Evolutionary conservation across 495 filamentous ascomycete species (phyloP).

Genomic region (Xylaria intraflava): DNA sequence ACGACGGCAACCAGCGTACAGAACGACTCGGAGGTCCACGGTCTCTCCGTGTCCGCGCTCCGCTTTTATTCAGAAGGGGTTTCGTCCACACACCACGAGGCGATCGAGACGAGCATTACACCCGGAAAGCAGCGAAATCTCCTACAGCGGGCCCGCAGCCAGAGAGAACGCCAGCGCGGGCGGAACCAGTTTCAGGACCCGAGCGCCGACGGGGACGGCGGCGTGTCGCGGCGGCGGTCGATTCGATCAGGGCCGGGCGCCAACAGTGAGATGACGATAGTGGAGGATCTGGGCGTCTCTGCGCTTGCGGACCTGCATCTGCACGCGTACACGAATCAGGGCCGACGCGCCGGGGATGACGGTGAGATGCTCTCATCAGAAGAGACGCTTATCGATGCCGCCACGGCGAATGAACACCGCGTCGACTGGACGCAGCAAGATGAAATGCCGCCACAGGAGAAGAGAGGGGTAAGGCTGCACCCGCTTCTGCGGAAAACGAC

Average conservation of each 20-base stretch:
- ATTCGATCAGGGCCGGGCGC: background rate
- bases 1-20: conserved; percentile 36
- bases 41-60: conserved; percentile 33
- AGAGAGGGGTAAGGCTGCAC: conserved; percentile 11
- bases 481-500: conserved; percentile 34
- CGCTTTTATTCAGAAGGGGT: conserved; percentile 26
- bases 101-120: conserved; percentile 7
- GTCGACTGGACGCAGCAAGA: conserved; percentile 45
- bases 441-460: conserved; percentile 21
- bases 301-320: conserved; percentile 7
- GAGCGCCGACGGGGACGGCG: background rate
- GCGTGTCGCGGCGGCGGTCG: background rate
- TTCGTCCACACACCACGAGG: conserved; percentile 6
- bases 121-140: conserved; percentile 16
- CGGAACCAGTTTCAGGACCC: conserved; percentile 18
- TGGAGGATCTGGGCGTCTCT: background rate
- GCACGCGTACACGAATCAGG: background rate
- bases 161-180: conserved; percentile 12
- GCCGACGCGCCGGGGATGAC: conserved; percentile 2
- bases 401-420: conserved; percentile 21
- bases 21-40: conserved; percentile 28
- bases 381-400: conserved; percentile 17
- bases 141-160: conserved; percentile 15
- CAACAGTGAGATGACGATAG: background rate
- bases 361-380: conserved; percentile 6